phyloP scores from a whole-genome alignment of 768 basidiomycete genomes.

The Mycena vitilis region DNA sequence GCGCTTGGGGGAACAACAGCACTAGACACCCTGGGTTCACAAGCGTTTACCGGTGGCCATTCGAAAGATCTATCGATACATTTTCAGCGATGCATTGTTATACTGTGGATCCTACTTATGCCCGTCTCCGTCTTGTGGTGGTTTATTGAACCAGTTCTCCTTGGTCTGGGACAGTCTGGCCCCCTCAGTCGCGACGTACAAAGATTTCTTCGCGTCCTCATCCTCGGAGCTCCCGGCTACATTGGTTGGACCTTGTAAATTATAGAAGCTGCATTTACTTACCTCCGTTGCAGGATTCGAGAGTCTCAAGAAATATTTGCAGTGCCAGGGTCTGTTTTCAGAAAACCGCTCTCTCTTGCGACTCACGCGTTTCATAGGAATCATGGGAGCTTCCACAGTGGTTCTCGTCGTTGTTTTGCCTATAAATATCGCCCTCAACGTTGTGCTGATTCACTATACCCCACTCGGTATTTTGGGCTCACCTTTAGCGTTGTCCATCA shows the following conservation, averaged over 20 bases:
- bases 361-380: conserved; percentile 55
- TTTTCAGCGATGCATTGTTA: conserved; percentile 74
- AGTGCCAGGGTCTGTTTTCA: conserved; percentile 73
- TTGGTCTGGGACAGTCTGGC: conserved; percentile 70
- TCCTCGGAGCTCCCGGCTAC: conserved; percentile 76
- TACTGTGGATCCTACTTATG: conserved; percentile 73
- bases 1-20: conserved; percentile 85
- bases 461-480: conserved; percentile 73
- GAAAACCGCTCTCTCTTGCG: neutral
- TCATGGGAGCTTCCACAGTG: conserved; percentile 78
- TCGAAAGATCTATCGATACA: conserved; percentile 78
- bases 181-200: conserved; percentile 71
- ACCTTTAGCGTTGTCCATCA: conserved; percentile 73
- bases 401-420: conserved; percentile 74
- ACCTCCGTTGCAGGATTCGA: conserved; percentile 60
- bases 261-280: neutral
- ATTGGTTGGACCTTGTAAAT: conserved; percentile 49
- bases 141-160: conserved; percentile 70
- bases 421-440: conserved; percentile 70
- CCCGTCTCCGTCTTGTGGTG: conserved; percentile 75
- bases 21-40: conserved; percentile 82
- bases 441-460: conserved; percentile 73
- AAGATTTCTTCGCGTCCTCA: conserved; percentile 70
- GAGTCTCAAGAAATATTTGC: conserved; percentile 82
- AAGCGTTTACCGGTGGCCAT: conserved; percentile 76